These are phyloP conservation scores for Pseudozyma tsukubaensis DNA, from an alignment of 1,284 basidiomycete species.

Conservation along the genomic window DNA sequence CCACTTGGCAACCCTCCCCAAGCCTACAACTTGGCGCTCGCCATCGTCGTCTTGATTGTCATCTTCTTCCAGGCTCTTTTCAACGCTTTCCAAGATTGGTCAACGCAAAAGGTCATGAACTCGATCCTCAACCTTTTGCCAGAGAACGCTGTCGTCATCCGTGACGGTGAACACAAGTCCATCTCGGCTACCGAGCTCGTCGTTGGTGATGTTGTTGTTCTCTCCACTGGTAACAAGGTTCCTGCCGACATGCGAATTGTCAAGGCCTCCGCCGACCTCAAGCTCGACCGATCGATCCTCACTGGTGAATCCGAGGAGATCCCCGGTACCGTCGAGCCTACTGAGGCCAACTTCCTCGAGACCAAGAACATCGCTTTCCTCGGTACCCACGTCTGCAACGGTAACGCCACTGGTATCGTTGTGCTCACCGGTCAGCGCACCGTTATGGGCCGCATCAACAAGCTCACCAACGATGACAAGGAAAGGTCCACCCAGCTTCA, in stretches of 20 bases:
- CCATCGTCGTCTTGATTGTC: slow-evolving; percentile 69
- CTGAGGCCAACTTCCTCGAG: slow-evolving; percentile 72
- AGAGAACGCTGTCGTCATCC: slow-evolving; percentile 74
- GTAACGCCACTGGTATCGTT: slow-evolving; percentile 73
- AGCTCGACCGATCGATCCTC: slow-evolving; percentile 76
- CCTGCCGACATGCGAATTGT: slow-evolving; percentile 71
- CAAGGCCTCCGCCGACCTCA: slow-evolving; percentile 73
- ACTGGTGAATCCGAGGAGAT: slow-evolving; percentile 76
- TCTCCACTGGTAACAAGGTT: slow-evolving; percentile 70
- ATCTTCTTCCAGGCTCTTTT: slow-evolving; percentile 71
- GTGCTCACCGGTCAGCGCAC: slow-evolving; percentile 75
- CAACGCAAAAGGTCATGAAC: slow-evolving; percentile 62
- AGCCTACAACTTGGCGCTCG: slow-evolving; percentile 73
- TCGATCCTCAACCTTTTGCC: slow-evolving; percentile 74
- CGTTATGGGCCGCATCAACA: slow-evolving; percentile 71
- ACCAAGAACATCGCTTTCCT: slow-evolving; percentile 76
- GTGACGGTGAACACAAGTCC: slow-evolving; percentile 74
- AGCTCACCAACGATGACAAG: slow-evolving; percentile 51
- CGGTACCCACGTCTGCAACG: slow-evolving; percentile 76
- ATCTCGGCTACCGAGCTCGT: slow-evolving; percentile 77
- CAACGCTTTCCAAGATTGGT: slow-evolving; percentile 71
- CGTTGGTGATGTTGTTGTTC: slow-evolving; percentile 76
- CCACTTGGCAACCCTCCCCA: slow-evolving; percentile 73
- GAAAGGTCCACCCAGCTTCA: slow-evolving; percentile 73
- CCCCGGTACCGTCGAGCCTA: slow-evolving; percentile 72